Evolutionary conservation across 2,329 filamentous ascomycete species (phyloP), one percentile per base, ranked within the genome.

Genomic region (Ascochyta fabae): DNA sequence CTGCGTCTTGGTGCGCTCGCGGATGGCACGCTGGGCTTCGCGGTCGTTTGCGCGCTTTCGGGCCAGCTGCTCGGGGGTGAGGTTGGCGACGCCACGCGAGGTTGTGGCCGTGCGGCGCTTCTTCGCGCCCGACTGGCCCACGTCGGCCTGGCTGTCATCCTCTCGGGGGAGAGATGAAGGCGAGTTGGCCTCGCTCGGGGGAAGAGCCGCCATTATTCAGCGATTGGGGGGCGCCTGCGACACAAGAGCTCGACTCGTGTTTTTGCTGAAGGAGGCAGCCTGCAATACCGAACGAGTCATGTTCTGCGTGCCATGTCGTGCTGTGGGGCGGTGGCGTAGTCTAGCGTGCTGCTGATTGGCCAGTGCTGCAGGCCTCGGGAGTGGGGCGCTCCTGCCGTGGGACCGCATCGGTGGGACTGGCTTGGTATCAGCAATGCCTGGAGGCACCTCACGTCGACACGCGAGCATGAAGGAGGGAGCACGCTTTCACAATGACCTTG

Each of bases 21-120:
- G 84, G 56, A 96, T 95, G 35, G 90, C 91, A 44, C 91, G 85
- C 74, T 96, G 91, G 27, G 91, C 92, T 75, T 96, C 91, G 54
- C 91, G 87, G 73, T 96, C 91, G 84, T 96, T 96, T 69, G 91
- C 91, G 61, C 93, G 84, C 80, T 96, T 97, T 75, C 92, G 90
- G 27, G 89, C 91, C 56, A 96, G 84, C 77, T 96, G 93, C 59
- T 93, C 90, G 6, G 92, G 90, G 10, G 91, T 96, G 71, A 96
- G 83, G 69, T 90, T 94, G 61, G 92, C 91, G 52, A 96, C 92
- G 61, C 90, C 92, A 64, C 92, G 86, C 56, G 89, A 79, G 41
- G 75, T 77, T 26, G 77, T 69, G 53, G 72, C 77, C 15, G 70
- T 72, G 47, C 69, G 68, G 46, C 74, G 73, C 58, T 69, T 71